phyloP scores from a whole-genome alignment of 1,284 basidiomycete genomes.

The Leccinum fallax region DNA sequence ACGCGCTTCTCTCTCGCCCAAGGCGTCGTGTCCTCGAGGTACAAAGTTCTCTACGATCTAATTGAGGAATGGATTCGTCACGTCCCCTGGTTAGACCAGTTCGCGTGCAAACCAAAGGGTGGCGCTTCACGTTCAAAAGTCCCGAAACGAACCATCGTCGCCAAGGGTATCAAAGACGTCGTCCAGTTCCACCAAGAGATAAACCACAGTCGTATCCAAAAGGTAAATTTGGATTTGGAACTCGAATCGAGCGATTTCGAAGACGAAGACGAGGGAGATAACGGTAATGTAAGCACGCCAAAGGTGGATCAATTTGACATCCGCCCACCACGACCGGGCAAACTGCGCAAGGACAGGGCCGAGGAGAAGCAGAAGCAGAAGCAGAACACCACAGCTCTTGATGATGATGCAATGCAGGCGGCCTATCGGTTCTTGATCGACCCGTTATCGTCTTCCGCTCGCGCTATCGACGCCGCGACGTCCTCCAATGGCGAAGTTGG shows the following conservation, averaged over 20 bases:
- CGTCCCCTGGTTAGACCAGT: conserved; percentile 68
- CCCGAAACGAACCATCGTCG: conserved; percentile 60
- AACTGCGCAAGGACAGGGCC: conserved; percentile 42
- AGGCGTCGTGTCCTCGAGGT: conserved; percentile 63
- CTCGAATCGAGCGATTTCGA: conserved; percentile 32
- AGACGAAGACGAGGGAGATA: conserved; percentile 35
- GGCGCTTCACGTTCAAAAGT: conserved; percentile 54
- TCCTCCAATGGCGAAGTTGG: conserved; percentile 12
- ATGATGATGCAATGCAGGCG: conserved; percentile 41
- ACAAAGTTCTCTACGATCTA: conserved; percentile 62
- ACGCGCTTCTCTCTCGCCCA: conserved; percentile 50
- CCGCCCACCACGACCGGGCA: conserved; percentile 25
- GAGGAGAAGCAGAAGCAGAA: conserved; percentile 14
- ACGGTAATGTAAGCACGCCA: conserved; percentile 9
- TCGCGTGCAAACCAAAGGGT: conserved; percentile 40
- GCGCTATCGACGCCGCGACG: conserved; percentile 4
- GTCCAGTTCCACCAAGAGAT: conserved; percentile 67
- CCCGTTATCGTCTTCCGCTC: conserved; percentile 40
- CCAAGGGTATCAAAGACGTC: conserved; percentile 65
- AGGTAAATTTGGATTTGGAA: conserved; percentile 43
- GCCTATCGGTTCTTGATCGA: conserved; percentile 59
- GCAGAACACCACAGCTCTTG: conserved; percentile 5
- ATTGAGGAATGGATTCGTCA: conserved; percentile 61
- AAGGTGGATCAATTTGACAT: background rate
- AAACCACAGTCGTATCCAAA: conserved; percentile 45